Conservation (phyloP, 1,284 basidiomycete genomes). For the Pisolithus thermaeus region DNA sequence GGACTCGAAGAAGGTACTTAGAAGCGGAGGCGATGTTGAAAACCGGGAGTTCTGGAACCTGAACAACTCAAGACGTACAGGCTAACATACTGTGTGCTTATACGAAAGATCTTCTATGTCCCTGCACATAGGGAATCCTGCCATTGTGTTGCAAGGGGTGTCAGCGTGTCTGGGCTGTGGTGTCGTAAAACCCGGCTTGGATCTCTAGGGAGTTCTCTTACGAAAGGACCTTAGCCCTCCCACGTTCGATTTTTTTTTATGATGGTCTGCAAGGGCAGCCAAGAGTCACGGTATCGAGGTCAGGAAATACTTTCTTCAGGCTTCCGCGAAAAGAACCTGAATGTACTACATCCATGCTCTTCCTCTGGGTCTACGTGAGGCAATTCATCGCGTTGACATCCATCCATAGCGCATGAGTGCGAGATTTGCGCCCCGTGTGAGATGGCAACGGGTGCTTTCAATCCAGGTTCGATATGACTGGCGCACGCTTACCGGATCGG, state of each 20-base stretch:
- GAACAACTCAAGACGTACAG: background rate
- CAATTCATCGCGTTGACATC: conserved; percentile 56
- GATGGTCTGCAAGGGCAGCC: conserved; percentile 63
- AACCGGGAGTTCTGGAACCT: background rate
- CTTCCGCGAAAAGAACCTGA: conserved; percentile 66
- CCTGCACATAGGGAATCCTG: too few species aligned
- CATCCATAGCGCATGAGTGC: background rate
- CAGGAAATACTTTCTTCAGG: conserved; percentile 59
- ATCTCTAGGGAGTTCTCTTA: conserved; percentile 43
- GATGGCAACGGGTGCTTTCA: too few species aligned
- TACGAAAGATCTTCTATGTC: too few species aligned
- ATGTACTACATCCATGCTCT: background rate
- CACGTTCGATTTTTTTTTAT: conserved; percentile 63
- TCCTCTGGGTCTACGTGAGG: conserved; percentile 62
- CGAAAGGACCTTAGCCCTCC: conserved; percentile 69
- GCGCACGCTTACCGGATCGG: background rate
- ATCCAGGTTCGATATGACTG: too few species aligned
- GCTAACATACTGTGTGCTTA: too few species aligned
- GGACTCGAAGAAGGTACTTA: conserved; percentile 73
- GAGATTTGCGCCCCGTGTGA: background rate
- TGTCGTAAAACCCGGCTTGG: too few species aligned
- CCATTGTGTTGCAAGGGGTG: too few species aligned
- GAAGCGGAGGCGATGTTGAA: conserved; percentile 72
- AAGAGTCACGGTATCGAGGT: conserved; percentile 26
- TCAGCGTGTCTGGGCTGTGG: too few species aligned